Conservation (phyloP, 371 early-diverging fungal species). For the Blakeslea trispora region DNA sequence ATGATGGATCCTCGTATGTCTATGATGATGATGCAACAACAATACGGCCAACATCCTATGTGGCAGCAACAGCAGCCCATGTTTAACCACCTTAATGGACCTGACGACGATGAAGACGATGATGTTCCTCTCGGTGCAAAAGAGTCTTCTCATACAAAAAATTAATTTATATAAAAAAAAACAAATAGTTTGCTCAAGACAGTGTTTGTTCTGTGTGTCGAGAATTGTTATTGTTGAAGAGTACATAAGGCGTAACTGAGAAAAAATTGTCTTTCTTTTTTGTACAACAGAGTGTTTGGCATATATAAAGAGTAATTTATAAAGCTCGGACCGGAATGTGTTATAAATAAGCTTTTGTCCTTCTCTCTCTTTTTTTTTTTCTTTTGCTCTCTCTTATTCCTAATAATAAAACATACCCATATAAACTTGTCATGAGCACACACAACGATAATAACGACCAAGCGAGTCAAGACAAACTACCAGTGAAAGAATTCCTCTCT, state of each 20-base stretch:
- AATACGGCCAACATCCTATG: constrained; percentile 28
- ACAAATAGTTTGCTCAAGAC: too few relatives aligned
- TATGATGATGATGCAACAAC: constrained; percentile 46
- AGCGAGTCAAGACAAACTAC: constrained; percentile 12
- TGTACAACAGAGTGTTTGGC: too few relatives aligned
- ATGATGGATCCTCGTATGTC: constrained; percentile 47
- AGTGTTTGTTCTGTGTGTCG: too few relatives aligned
- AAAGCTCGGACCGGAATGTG: too few relatives aligned
- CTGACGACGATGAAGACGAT: constrained; percentile 40
- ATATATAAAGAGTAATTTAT: too few relatives aligned
- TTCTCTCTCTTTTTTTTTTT: constrained; percentile 3
- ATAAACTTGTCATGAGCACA: not conserved
- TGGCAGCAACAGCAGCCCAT: constrained; percentile 30
- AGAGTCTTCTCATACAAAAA: constrained; percentile 17
- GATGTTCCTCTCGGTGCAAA: constrained; percentile 34
- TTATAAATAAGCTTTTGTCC: not conserved
- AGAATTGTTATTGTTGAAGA: too few relatives aligned
- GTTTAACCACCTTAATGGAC: constrained; percentile 19
- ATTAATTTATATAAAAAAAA: too few relatives aligned
- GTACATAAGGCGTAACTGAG: too few relatives aligned
- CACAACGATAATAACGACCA: not conserved
- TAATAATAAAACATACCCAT: not conserved
- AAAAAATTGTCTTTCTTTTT: too few relatives aligned
- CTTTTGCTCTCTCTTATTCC: constrained; percentile 1
- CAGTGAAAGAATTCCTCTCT: constrained; percentile 40